phyloP scores from a whole-genome alignment of 306 rosid genomes.

The Abrus pulchellus region DNA sequence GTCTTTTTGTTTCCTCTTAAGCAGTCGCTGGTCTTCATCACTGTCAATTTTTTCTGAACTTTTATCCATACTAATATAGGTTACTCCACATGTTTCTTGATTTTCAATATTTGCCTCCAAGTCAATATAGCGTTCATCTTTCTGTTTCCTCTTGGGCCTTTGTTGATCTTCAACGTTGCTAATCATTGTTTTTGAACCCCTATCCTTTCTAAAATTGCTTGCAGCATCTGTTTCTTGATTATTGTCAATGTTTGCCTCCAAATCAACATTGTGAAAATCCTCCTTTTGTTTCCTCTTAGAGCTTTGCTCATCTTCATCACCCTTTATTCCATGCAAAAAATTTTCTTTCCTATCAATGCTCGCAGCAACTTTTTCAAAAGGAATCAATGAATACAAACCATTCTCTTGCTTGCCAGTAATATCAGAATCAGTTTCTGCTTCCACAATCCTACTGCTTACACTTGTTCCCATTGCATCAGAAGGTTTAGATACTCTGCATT shows the following conservation, averaged over 20 bases:
- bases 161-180: slow-evolving; percentile 49
- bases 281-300: slow-evolving; percentile 52
- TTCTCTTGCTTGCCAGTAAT: slow-evolving; percentile 52
- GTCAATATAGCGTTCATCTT: slow-evolving; percentile 52
- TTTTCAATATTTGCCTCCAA: slow-evolving; percentile 49
- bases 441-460: slow-evolving; percentile 49
- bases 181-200: slow-evolving; percentile 49
- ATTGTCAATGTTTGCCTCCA: slow-evolving; percentile 47
- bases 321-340: slow-evolving; percentile 49
- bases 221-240: slow-evolving; percentile 53
- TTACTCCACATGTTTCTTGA: slow-evolving; percentile 51
- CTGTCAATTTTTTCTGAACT: slow-evolving; percentile 50
- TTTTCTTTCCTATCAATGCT: slow-evolving; percentile 47
- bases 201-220: slow-evolving; percentile 46
- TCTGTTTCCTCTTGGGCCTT: slow-evolving; percentile 52
- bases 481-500: slow-evolving; percentile 50
- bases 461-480: slow-evolving; percentile 51
- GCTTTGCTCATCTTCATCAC: slow-evolving; percentile 50
- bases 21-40: slow-evolving; percentile 49
- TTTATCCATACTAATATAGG: slow-evolving; percentile 48
- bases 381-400: slow-evolving; percentile 44
- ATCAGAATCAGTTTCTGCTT: slow-evolving; percentile 52
- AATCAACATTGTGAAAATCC: slow-evolving; percentile 50
- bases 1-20: slow-evolving; percentile 53
- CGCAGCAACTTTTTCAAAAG: slow-evolving; percentile 55